phyloP scores from a whole-genome alignment of 805 yeast species.

The Kodamaea nitidulidarum region DNA sequence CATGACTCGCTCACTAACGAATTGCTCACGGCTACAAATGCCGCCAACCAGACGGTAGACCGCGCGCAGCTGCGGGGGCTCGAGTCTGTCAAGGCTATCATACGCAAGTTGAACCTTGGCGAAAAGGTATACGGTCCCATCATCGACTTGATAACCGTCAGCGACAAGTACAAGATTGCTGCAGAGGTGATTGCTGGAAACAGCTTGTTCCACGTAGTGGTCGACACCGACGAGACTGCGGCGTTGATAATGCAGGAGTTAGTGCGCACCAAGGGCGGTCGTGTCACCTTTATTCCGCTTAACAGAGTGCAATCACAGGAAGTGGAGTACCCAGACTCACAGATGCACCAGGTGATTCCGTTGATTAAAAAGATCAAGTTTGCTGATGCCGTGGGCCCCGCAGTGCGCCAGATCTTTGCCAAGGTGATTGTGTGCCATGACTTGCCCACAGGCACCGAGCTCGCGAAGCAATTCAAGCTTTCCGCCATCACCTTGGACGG shows the following conservation, averaged over 20 bases:
- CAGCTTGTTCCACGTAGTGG: conserved; percentile 82
- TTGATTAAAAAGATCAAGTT: conserved; percentile 68
- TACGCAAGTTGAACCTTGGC: conserved; percentile 53
- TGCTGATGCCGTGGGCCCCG: conserved; percentile 54
- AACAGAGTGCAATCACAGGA: conserved; percentile 51
- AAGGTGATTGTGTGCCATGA: conserved; percentile 72
- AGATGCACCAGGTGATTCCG: conserved; percentile 64
- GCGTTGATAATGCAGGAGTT: conserved; percentile 73
- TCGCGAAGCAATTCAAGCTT: conserved; percentile 57
- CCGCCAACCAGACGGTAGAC: conserved; percentile 70
- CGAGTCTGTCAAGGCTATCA: conserved; percentile 60
- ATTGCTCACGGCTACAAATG: conserved; percentile 52
- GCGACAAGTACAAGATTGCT: conserved; percentile 78
- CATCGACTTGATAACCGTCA: conserved; percentile 77
- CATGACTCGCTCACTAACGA: conserved; percentile 53
- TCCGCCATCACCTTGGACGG: conserved; percentile 89
- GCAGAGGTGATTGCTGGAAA: conserved; percentile 88
- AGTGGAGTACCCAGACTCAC: conserved; percentile 54
- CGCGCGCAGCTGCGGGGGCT: conserved; percentile 67
- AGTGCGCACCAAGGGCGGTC: conserved; percentile 63
- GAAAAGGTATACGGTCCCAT: conserved; percentile 74
- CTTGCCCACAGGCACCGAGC: conserved; percentile 61
- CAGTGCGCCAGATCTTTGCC: conserved; percentile 78
- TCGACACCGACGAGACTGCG: conserved; percentile 83
- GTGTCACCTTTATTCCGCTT: conserved; percentile 89